These are phyloP conservation scores for Chimonanthus salicifolius DNA, from an alignment of 164 flowering plant species.

Conservation along the genomic window DNA sequence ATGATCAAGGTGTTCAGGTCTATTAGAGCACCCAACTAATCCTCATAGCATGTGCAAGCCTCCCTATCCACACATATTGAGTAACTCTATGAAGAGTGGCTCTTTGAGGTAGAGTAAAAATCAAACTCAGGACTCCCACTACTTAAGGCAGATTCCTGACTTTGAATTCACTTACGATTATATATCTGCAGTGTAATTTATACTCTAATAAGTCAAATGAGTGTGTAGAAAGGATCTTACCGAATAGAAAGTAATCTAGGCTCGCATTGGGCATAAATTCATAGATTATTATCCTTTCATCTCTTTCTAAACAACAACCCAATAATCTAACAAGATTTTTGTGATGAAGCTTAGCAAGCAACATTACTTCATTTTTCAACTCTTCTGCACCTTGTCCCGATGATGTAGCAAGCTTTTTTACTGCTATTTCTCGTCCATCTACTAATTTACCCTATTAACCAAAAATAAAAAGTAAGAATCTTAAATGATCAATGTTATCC, in stretches of 20 bases:
- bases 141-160: no score
- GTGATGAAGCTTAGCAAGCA: slow-evolving; percentile 13
- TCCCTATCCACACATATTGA: no score
- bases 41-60: no score
- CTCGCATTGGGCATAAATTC: slow-evolving; percentile 13
- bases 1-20: no score
- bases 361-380: slow-evolving; percentile 9
- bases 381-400: slow-evolving; percentile 10
- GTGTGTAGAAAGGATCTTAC: neutral
- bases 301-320: slow-evolving; percentile 11
- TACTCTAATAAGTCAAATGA: no score
- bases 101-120: no score
- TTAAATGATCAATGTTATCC: neutral
- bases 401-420: slow-evolving; percentile 6
- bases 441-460: neutral
- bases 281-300: slow-evolving; percentile 8
- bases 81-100: no score
- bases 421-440: slow-evolving; percentile 8
- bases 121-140: no score
- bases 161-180: no score
- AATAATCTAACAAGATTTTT: slow-evolving; percentile 9
- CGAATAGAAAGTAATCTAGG: slow-evolving; percentile 9
- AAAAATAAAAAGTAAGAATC: neutral
- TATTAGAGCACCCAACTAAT: no score
- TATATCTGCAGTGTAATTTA: no score